A percentile compares a stretch with the other conserved stretches of the same genome.
Evolutionary conservation across 2,329 filamentous ascomycete genomes (phyloP).

Genomic region (Ilyonectria sp.): DNA sequence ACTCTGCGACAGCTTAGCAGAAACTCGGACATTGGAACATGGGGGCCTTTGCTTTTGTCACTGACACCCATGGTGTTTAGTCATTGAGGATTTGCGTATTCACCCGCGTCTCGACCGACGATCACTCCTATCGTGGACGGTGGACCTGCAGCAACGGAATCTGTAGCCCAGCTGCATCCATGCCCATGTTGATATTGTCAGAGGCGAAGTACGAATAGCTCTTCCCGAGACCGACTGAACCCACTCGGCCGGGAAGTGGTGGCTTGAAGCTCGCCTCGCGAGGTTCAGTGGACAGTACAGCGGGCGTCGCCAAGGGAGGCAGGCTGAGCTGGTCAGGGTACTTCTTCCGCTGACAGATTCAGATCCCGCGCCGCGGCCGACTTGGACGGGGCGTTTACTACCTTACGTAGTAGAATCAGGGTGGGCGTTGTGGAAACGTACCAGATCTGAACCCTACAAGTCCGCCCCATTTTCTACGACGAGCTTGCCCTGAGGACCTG

Average conservation of each 20-base stretch:
- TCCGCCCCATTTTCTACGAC: constrained; percentile 13
- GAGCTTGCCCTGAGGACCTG: constrained; percentile 3
- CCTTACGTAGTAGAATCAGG: not conserved
- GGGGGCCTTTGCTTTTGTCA: constrained; percentile 22
- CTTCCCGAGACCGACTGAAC: constrained; percentile 25
- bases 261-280: constrained; percentile 7
- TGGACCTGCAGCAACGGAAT: constrained; percentile 17
- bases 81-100: constrained; percentile 16
- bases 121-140: constrained; percentile 27
- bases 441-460: constrained; percentile 22
- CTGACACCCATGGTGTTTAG: constrained; percentile 21
- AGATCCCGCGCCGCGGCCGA: constrained; percentile 26
- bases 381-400: constrained; percentile 10
- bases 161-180: constrained; percentile 11
- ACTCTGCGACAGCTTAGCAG: constrained; percentile 12
- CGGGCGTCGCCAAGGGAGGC: constrained; percentile 15
- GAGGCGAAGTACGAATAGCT: constrained; percentile 13
- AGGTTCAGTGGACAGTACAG: constrained; percentile 7
- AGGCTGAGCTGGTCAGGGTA: constrained; percentile 15
- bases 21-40: not conserved
- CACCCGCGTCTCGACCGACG: constrained; percentile 17
- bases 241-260: constrained; percentile 13
- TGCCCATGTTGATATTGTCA: not conserved
- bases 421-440: constrained; percentile 18
- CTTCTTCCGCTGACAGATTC: constrained; percentile 1